Conservation (phyloP, 2,329 filamentous ascomycete genomes). For the Cladosporium sp. region DNA sequence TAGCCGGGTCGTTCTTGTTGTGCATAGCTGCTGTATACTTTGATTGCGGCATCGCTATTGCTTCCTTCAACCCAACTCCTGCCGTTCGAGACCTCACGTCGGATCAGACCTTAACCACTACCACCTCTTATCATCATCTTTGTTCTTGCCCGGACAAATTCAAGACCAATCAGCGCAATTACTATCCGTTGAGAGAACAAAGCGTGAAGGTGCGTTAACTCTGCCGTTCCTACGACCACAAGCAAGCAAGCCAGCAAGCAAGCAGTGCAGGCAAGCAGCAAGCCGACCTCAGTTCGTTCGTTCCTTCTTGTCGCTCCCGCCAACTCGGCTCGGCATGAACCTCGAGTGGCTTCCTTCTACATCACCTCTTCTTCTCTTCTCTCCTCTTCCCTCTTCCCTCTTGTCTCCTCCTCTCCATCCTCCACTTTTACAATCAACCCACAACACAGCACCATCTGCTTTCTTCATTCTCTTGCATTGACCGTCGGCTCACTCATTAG, state of each 20-base stretch:
- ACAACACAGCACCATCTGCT: conserved; percentile 27
- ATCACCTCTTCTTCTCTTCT: neutral
- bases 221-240: no score
- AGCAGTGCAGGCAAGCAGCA: neutral
- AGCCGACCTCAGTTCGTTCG: conserved; percentile 8
- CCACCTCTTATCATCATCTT: no score
- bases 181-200: neutral
- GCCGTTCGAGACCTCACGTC: no score
- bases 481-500: conserved; percentile 23
- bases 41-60: conserved; percentile 11
- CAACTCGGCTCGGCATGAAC: conserved; percentile 5
- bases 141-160: neutral
- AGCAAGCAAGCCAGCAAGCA: no score
- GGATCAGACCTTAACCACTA: no score
- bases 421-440: conserved; percentile 18
- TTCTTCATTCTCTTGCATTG: conserved; percentile 35
- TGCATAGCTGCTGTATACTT: conserved; percentile 12
- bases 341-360: neutral
- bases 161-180: conserved; percentile 2
- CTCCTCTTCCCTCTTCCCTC: neutral
- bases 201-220: conserved; percentile 1
- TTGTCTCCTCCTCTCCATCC: conserved; percentile 15
- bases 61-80: conserved; percentile 2
- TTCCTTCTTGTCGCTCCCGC: conserved; percentile 1
- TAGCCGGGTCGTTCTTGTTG: conserved; percentile 2